A percentile compares a stretch with the other conserved stretches of the same genome.
Evolutionary conservation across 768 basidiomycete species (phyloP).

Genomic region (Coprinopsis sp.): DNA sequence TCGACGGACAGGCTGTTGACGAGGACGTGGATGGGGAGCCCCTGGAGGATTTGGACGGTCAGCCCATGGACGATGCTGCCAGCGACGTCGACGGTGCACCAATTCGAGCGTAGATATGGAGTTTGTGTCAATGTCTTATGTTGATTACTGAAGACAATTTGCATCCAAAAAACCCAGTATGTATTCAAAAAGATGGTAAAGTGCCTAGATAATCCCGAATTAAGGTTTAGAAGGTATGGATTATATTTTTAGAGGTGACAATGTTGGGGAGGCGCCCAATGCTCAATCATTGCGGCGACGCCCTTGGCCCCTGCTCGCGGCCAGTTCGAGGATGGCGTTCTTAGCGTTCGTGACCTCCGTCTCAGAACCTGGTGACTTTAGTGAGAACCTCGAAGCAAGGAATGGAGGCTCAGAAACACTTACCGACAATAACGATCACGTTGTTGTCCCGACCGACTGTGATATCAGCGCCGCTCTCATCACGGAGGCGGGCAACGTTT

Average conservation of each 20-base stretch:
- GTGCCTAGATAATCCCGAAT: no score
- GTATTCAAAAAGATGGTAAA: no score
- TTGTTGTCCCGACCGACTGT: conserved; percentile 85
- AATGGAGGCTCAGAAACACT: conserved; percentile 21
- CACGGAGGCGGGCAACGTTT: conserved; percentile 82
- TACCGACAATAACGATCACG: conserved; percentile 84
- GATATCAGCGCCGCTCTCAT: conserved; percentile 89
- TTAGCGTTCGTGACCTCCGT: conserved; percentile 66
- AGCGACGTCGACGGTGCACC: conserved; percentile 47
- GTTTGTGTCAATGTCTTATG: conserved; percentile 16
- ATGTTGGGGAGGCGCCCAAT: not conserved
- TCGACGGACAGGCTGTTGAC: conserved; percentile 19
- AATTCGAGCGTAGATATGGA: conserved; percentile 25
- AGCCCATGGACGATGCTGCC: conserved; percentile 37
- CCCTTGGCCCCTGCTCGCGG: conserved; percentile 33
- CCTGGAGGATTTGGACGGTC: conserved; percentile 28
- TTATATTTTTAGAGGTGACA: not conserved
- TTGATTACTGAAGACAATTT: no score
- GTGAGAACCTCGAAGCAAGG: conserved; percentile 7
- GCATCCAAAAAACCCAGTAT: no score
- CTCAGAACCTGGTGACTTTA: conserved; percentile 51
- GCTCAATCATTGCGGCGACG: conserved; percentile 28
- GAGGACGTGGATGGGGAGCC: conserved; percentile 46
- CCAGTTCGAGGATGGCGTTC: conserved; percentile 67
- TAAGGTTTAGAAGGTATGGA: no score